Evolutionary conservation across 192 early-diverging fungal species (phyloP).

Genomic region (Rhizoclosmatium globosum): DNA sequence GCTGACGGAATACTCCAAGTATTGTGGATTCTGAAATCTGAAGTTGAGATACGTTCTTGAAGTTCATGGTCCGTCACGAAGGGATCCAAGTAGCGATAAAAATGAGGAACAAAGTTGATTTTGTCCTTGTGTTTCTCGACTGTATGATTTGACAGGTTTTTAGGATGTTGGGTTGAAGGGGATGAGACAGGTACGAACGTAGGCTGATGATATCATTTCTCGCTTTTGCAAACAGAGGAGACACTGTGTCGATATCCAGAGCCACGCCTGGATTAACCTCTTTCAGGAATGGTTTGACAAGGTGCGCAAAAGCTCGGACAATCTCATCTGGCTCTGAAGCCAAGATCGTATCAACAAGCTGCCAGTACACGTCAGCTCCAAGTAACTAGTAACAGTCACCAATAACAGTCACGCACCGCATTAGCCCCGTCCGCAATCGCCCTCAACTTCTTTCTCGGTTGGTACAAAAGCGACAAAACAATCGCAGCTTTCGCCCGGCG

Average conservation of each 20-base stretch:
- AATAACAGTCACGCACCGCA: not conserved
- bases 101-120: slow-evolving; percentile 14
- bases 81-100: slow-evolving; percentile 27
- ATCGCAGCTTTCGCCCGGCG: slow-evolving; percentile 14
- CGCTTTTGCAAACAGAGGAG: not conserved
- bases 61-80: slow-evolving; percentile 1
- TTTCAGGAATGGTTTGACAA: slow-evolving; percentile 17
- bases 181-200: not conserved
- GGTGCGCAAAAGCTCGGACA: slow-evolving; percentile 2
- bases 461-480: slow-evolving; percentile 4
- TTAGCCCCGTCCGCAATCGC: not conserved
- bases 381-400: too few species aligned
- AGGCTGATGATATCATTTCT: not conserved
- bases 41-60: not conserved
- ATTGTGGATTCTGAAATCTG: slow-evolving; percentile 21
- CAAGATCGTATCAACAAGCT: slow-evolving; percentile 25
- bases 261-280: slow-evolving; percentile 14
- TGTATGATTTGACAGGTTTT: not conserved
- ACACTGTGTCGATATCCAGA: not conserved
- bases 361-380: not conserved
- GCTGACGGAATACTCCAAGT: slow-evolving; percentile 1
- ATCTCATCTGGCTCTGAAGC: slow-evolving; percentile 16
- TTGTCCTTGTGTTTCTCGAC: not conserved
- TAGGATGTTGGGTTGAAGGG: not conserved
- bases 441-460: slow-evolving; percentile 20